Base-by-base conservation (phyloP, 163 green algal genomes). In the Scenedesmus sp. region DNA sequence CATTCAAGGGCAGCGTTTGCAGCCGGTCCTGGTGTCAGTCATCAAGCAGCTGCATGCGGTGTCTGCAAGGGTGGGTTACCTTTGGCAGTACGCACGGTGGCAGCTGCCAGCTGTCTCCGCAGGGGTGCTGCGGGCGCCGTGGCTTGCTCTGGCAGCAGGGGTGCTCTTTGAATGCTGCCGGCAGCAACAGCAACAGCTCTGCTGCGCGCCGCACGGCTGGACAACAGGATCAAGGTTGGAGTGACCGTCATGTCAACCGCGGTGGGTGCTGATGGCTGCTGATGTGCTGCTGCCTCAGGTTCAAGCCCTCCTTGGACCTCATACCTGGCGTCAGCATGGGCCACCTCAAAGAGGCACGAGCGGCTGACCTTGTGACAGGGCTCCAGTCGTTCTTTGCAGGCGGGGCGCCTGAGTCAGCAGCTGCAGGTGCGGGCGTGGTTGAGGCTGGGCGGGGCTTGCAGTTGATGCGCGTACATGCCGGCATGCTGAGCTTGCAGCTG, bases 301-400 rank as follows among this genome's bases (percentile, higher is more conserved):
- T 98, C 92, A 96, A 96, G 89, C 81, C 93, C 7, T 83, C 93
- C 1, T 89, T 99, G 30, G 95, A 97, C 26, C 30, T 96, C 2
- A 92, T 92, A 26, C 93, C 95, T 13, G 94, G 51, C 4, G 93
- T 98, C 5, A 96, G 89, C n/a, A 88, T 99, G 83, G 96, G 97
- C 0, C 96, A 98, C 86, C 93, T 99, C 35, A 95, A 94, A 33
- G 97, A 98, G 92, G 91, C 73, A 24, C 81, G 49, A 15, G 4
- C 9, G 2, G 44, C 26, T 15, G 89, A 94, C 40, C 26, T 91
- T 53, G 49, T 93, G 53, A 88, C 59, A 49, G 59, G 83, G 51
- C 87, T 89, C 70, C 88, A 92, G 79, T 88, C 73, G 37, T 80
- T 96, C 30, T 93, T 96, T 43, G 81, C 78, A 26, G 92, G 89